phyloP scores from a whole-genome alignment of 345 rosid genomes.

The Cardamine resedifolia region DNA sequence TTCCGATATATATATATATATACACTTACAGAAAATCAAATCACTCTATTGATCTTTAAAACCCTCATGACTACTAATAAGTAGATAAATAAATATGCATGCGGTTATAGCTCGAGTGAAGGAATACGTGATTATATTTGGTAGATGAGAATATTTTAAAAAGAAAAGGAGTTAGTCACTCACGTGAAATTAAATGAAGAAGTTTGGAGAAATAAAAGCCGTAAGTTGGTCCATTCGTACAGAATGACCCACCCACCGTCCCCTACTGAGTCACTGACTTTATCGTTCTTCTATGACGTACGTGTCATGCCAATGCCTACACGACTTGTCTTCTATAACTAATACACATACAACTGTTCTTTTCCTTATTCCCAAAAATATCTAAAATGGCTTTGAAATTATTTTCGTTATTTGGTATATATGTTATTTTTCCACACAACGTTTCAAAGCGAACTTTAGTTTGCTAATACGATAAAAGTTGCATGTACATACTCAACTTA shows the following conservation, averaged over 20 bases:
- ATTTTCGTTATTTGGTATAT: background rate
- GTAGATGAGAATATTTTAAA: background rate
- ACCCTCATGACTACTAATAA: background rate
- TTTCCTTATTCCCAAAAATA: background rate
- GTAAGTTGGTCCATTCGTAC: constrained; percentile 13
- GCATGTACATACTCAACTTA: background rate
- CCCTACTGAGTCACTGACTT: background rate
- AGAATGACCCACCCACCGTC: constrained; percentile 13
- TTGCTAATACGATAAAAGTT: background rate
- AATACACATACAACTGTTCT: background rate
- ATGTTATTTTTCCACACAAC: background rate
- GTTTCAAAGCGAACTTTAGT: background rate
- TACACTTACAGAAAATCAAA: background rate
- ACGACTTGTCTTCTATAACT: background rate
- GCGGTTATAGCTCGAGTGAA: background rate
- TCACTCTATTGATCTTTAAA: background rate
- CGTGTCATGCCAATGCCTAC: background rate
- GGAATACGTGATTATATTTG: background rate
- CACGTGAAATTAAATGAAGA: background rate
- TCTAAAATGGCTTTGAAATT: background rate
- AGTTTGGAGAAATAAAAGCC: background rate
- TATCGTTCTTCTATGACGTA: background rate
- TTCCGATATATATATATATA: too few relatives aligned
- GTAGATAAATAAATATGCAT: background rate
- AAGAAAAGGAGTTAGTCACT: background rate